These are phyloP conservation scores for Globisporangium perplexum DNA, from an alignment of 352 stramenopile species.

Conservation along the genomic window DNA sequence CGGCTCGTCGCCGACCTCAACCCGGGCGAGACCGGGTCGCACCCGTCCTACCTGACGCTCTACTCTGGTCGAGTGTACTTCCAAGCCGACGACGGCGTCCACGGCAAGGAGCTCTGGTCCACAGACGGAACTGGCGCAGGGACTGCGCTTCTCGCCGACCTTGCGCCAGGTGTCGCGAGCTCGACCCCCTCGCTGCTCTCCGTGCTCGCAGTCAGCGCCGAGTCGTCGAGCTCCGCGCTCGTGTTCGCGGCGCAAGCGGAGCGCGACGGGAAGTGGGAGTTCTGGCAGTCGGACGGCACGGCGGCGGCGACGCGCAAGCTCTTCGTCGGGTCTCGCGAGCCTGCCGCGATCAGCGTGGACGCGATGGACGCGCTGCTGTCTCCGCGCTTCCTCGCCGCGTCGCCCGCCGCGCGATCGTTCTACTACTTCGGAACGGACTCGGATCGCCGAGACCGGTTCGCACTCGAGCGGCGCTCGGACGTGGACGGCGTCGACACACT, in stretches of 20 bases:
- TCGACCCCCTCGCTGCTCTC: conserved; percentile 38
- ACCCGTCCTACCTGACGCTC: conserved; percentile 44
- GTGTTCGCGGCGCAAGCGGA: conserved; percentile 36
- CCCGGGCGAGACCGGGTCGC: conserved; percentile 29
- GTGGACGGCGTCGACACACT: not conserved
- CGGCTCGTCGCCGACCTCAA: conserved; percentile 58
- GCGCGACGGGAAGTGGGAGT: conserved; percentile 23
- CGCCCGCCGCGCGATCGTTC: conserved; percentile 11
- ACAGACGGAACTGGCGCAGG: conserved; percentile 45
- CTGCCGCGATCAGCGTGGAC: conserved; percentile 21
- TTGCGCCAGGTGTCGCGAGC: conserved; percentile 34
- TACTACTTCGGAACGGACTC: conserved; percentile 19
- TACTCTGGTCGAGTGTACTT: conserved; percentile 58
- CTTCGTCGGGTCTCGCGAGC: conserved; percentile 28
- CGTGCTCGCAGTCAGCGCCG: conserved; percentile 11
- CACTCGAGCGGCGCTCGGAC: not conserved
- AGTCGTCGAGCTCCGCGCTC: not conserved
- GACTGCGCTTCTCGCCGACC: conserved; percentile 54
- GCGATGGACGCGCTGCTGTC: conserved; percentile 21
- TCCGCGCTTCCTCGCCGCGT: conserved; percentile 8
- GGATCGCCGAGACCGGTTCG: not conserved
- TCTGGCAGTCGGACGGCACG: conserved; percentile 62
- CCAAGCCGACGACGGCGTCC: conserved; percentile 71
- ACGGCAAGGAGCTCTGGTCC: conserved; percentile 75
- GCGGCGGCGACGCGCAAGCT: conserved; percentile 24